Base-by-base conservation (phyloP, 176 grass and related monocot species). In the Aegilops longissima region DNA sequence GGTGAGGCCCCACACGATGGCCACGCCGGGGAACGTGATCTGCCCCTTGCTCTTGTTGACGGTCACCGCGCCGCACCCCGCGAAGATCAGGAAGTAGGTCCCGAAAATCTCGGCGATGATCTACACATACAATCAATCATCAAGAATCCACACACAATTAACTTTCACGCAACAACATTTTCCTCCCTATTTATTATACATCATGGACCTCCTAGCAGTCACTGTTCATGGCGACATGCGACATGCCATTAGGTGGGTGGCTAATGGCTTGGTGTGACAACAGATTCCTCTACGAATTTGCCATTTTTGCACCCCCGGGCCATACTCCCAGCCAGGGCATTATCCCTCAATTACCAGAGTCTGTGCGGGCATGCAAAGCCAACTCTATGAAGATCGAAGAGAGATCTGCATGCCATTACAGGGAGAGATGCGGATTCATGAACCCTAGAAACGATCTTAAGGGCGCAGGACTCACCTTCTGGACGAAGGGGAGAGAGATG, bases 61-160 rank as follows among this genome's bases (percentile, higher is more conserved):
- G 14, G 97, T 94, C 88, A 97, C 97, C 39, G 97, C 90, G 33
- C 85, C 92, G 80, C 94, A 97, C 0, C 97, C 97, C 2, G 94
- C 97, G 82, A 96, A 99, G 70, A 99, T 97, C 3, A 99, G 76
- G 70, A 99, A 99, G 87, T 99, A 99, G 5, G 97, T 99, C 10
- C 94, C 94, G 6, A 99, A 69, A 68, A 94, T 89, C 87, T 99
- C 94, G 1, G 94, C 97, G 42, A 94, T 81, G 78, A 99, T 59
- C 94, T 99, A 49, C 34, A 33, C 12, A 3, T 54, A 33, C 8
- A 3, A 18, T 21, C 18, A 21, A 7, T 7, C 8, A 33, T 66
- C 27, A 59, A 12, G 8, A 61, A 36, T 51, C 7, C 14, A 0
- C 14, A 9, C 24, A 24, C 4, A 5, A 67, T 5, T 63, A 8